phyloP scores from a whole-genome alignment of 2,329 filamentous ascomycete species.

The Boeremia exigua region DNA sequence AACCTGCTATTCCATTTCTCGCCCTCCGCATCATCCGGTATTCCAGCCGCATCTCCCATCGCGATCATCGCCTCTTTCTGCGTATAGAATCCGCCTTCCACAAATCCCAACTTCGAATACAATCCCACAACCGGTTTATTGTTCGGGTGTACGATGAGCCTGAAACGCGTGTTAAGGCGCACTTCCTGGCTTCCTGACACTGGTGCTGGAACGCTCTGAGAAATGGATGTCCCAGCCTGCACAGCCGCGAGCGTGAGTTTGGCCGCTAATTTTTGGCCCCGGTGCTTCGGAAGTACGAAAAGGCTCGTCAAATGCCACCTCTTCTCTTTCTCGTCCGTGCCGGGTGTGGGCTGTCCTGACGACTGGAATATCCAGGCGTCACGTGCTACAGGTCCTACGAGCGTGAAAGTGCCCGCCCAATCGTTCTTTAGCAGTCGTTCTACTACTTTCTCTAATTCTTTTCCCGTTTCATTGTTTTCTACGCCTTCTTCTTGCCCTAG shows the following conservation, averaged over 20 bases:
- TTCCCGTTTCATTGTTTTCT: not conserved
- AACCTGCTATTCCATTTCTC: not conserved
- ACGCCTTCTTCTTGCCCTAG: not conserved
- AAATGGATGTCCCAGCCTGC: not conserved
- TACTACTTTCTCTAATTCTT: not conserved
- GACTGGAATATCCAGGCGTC: not conserved
- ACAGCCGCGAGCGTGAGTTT: slow-evolving; percentile 1
- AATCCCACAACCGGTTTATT: not conserved
- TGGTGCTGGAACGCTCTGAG: not conserved
- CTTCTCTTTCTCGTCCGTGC: not conserved
- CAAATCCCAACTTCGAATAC: slow-evolving; percentile 1
- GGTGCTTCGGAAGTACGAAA: slow-evolving; percentile 4
- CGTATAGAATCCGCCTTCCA: not conserved
- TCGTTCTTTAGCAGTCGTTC: not conserved
- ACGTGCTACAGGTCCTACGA: not conserved
- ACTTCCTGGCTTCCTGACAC: not conserved
- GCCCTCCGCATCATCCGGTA: not conserved
- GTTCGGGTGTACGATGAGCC: slow-evolving; percentile 1
- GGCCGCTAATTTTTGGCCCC: not conserved
- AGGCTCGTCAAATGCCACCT: slow-evolving; percentile 3
- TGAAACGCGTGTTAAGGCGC: not conserved
- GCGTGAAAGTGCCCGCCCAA: slow-evolving; percentile 3
- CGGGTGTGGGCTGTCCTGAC: not conserved
- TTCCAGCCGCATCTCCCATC: not conserved
- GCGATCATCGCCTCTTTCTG: slow-evolving; percentile 2